A percentile compares a stretch with the other conserved stretches of the same genome.
These are phyloP conservation scores for Aspergillus proliferans DNA, from an alignment of 2,329 filamentous ascomycete species.

Conservation along the genomic window DNA sequence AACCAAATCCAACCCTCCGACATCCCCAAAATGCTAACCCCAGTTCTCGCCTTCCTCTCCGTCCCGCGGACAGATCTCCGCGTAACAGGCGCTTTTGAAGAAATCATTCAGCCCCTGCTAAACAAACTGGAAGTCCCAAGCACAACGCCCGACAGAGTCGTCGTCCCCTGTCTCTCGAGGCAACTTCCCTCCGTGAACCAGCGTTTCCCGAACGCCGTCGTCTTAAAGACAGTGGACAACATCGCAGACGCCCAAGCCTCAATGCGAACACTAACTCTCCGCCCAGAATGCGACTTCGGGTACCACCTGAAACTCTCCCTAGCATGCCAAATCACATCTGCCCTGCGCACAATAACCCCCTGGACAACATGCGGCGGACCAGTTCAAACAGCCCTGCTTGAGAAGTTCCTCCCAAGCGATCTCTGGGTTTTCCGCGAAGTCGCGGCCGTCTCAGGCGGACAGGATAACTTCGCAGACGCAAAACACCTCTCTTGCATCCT, in stretches of 20 bases:
- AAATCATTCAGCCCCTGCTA: conserved; percentile 11
- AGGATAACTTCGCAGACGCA: conserved; percentile 14
- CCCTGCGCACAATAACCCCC: conserved; percentile 15
- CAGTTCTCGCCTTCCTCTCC: conserved; percentile 13
- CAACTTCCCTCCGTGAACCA: conserved; percentile 12
- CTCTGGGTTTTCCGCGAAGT: conserved; percentile 17
- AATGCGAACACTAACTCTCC: conserved; percentile 14
- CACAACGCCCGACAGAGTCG: neutral
- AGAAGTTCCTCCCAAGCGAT: conserved; percentile 11
- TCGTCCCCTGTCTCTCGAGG: conserved; percentile 14
- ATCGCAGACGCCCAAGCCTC: conserved; percentile 17
- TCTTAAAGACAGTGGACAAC: conserved; percentile 6
- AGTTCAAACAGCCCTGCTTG: conserved; percentile 8
- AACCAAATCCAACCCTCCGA: conserved; percentile 5
- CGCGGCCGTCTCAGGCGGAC: conserved; percentile 13
- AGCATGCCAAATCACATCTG: conserved; percentile 18
- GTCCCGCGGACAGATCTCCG: conserved; percentile 9
- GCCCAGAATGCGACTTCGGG: conserved; percentile 11
- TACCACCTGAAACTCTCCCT: conserved; percentile 17
- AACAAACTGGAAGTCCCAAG: conserved; percentile 8
- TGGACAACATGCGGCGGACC: conserved; percentile 12
- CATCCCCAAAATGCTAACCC: conserved; percentile 11
- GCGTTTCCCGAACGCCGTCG: conserved; percentile 9
- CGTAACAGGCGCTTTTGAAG: conserved; percentile 13
- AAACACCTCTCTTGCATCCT: conserved; percentile 17